phyloP scores from a whole-genome alignment of 176 grass and related monocot genomes.

The Oryza brachyantha region DNA sequence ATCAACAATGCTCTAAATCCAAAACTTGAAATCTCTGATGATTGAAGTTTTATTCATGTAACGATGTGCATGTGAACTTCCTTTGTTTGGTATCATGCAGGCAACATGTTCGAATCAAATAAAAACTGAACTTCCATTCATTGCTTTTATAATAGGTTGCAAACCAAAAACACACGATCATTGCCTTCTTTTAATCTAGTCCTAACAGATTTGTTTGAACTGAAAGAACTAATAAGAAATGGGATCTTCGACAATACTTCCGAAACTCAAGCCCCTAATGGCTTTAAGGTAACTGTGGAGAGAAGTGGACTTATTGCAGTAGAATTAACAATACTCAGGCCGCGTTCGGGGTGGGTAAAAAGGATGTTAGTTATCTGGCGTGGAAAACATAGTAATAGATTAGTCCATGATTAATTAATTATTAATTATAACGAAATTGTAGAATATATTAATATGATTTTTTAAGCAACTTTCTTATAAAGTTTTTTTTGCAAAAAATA shows the following conservation, averaged over 20 bases:
- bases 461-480: no score
- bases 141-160: not conserved
- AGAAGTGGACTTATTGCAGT: not conserved
- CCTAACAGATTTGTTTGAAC: not conserved
- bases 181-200: not conserved
- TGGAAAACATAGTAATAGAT: no score
- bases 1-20: not conserved
- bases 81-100: not conserved
- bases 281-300: not conserved
- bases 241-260: not conserved
- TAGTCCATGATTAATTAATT: no score
- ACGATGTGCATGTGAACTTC: not conserved
- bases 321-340: not conserved
- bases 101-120: not conserved
- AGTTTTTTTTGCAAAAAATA: no score
- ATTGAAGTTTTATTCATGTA: not conserved
- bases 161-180: not conserved
- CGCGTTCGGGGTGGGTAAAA: no score
- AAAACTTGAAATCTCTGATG: not conserved
- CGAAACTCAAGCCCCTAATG: not conserved
- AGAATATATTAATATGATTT: no score
- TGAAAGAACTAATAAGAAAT: constrained; percentile 6
- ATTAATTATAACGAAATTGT: no score
- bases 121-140: not conserved
- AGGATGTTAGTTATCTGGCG: no score